A percentile compares a stretch with the other conserved stretches of the same genome.
phyloP scores from a whole-genome alignment of 2,329 filamentous ascomycete species.

The Lachnellula suecica region DNA sequence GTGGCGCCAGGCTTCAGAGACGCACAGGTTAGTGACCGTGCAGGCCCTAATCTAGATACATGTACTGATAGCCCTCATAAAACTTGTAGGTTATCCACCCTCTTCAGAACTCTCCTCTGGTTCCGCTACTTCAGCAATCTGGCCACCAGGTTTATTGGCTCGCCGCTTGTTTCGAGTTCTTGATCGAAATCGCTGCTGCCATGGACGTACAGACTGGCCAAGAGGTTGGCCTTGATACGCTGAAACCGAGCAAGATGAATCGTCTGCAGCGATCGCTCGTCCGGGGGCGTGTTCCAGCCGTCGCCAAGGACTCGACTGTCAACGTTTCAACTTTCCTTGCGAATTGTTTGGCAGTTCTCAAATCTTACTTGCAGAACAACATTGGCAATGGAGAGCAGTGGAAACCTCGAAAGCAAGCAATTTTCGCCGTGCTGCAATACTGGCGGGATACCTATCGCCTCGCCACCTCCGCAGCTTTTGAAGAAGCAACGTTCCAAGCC shows the following conservation, averaged over 20 bases:
- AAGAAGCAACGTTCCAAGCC: conserved; percentile 64
- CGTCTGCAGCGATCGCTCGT: conserved; percentile 61
- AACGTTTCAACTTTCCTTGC: conserved; percentile 51
- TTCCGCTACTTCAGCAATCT: conserved; percentile 43
- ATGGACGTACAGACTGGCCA: conserved; percentile 41
- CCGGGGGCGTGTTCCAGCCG: conserved; percentile 51
- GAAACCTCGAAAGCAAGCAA: conserved; percentile 35
- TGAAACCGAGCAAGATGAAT: conserved; percentile 51
- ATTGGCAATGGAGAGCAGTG: conserved; percentile 29
- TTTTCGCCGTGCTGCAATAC: conserved; percentile 48
- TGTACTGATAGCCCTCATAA: conserved; percentile 35
- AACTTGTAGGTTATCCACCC: conserved; percentile 54
- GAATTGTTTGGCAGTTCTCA: conserved; percentile 41
- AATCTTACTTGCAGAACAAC: conserved; percentile 41
- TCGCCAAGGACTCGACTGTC: conserved; percentile 61
- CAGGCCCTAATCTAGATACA: conserved; percentile 21
- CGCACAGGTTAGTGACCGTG: conserved; percentile 44
- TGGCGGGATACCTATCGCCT: conserved; percentile 54
- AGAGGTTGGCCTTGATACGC: conserved; percentile 43
- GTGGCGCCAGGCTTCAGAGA: conserved; percentile 33
- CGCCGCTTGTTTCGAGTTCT: conserved; percentile 51
- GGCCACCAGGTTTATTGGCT: conserved; percentile 44
- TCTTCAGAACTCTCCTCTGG: conserved; percentile 55
- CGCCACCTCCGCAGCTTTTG: conserved; percentile 47
- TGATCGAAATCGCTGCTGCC: conserved; percentile 43